phyloP scores from a whole-genome alignment of 768 basidiomycete genomes.

The Lactifluus echinatus region DNA sequence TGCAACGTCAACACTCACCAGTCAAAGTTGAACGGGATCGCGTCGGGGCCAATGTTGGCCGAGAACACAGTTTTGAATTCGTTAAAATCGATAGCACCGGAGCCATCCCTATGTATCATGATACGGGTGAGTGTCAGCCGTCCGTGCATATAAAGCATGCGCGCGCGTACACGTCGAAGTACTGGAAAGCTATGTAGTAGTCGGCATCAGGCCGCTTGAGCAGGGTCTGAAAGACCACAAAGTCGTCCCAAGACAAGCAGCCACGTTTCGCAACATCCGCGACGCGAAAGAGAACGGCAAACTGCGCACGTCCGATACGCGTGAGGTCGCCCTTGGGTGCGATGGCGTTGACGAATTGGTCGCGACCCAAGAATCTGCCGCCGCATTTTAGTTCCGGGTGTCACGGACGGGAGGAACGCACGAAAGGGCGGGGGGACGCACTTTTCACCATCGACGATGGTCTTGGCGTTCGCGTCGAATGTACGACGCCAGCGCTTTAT shows the following conservation, averaged over 20 bases:
- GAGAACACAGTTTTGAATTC: conserved; percentile 92
- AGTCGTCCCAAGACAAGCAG: conserved; percentile 90
- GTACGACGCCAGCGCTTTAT: conserved; percentile 81
- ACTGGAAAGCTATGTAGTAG: conserved; percentile 94
- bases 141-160: background rate
- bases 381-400: background rate
- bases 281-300: conserved; percentile 82
- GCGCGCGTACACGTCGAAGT: conserved; percentile 71
- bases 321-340: conserved; percentile 78
- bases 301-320: conserved; percentile 83
- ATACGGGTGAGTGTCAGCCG: background rate
- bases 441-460: conserved; percentile 70
- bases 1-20: conserved; percentile 42
- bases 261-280: conserved; percentile 73
- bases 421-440: conserved; percentile 34
- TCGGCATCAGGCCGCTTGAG: conserved; percentile 94
- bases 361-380: conserved; percentile 71
- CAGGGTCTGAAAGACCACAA: conserved; percentile 88
- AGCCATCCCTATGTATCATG: conserved; percentile 55
- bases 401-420: background rate
- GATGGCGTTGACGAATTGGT: conserved; percentile 92
- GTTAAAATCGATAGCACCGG: conserved; percentile 88
- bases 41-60: conserved; percentile 65
- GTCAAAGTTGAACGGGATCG: conserved; percentile 93
- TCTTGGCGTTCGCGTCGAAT: conserved; percentile 78